phyloP scores from a whole-genome alignment of 2,329 filamentous ascomycete genomes.

The Raffaelea albimanens region DNA sequence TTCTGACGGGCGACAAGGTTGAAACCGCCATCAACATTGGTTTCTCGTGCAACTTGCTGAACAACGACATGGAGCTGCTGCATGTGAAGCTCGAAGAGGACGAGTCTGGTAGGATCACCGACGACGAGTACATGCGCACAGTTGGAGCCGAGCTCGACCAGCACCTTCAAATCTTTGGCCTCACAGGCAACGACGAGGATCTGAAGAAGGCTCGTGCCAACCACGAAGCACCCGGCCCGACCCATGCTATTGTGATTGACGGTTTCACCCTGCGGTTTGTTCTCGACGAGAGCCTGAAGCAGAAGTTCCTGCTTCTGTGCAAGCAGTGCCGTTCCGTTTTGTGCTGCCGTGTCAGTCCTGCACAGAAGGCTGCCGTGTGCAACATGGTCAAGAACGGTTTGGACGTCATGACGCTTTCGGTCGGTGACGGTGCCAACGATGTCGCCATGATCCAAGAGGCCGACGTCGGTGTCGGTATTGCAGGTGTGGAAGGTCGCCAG shows the following conservation, averaged over 20 bases:
- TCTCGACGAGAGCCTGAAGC: slow-evolving; percentile 70
- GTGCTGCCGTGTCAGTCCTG: slow-evolving; percentile 93
- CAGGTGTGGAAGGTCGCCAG: slow-evolving; percentile 83
- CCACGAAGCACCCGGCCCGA: slow-evolving; percentile 77
- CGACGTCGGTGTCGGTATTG: slow-evolving; percentile 92
- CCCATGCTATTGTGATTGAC: slow-evolving; percentile 89
- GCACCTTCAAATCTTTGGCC: slow-evolving; percentile 60
- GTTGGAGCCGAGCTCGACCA: slow-evolving; percentile 67
- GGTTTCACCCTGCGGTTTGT: slow-evolving; percentile 88
- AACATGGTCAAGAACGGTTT: slow-evolving; percentile 89
- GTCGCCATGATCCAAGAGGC: slow-evolving; percentile 98
- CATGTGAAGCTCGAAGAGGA: slow-evolving; percentile 79
- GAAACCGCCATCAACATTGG: slow-evolving; percentile 99
- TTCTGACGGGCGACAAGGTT: slow-evolving; percentile 95
- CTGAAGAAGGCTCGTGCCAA: slow-evolving; percentile 68
- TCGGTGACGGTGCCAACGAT: slow-evolving; percentile 91
- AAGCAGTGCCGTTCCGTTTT: slow-evolving; percentile 95
- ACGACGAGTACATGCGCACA: slow-evolving; percentile 41
- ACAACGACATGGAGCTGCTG: slow-evolving; percentile 96
- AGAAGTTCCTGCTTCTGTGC: slow-evolving; percentile 90
- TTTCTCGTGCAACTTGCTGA: slow-evolving; percentile 94
- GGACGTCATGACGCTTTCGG: slow-evolving; percentile 90
- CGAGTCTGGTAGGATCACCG: slow-evolving; percentile 36
- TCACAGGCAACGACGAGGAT: slow-evolving; percentile 80
- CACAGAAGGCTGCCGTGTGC: slow-evolving; percentile 95